Conservation (phyloP, 2,329 filamentous ascomycete genomes). For the Harringtonia lauricola region DNA sequence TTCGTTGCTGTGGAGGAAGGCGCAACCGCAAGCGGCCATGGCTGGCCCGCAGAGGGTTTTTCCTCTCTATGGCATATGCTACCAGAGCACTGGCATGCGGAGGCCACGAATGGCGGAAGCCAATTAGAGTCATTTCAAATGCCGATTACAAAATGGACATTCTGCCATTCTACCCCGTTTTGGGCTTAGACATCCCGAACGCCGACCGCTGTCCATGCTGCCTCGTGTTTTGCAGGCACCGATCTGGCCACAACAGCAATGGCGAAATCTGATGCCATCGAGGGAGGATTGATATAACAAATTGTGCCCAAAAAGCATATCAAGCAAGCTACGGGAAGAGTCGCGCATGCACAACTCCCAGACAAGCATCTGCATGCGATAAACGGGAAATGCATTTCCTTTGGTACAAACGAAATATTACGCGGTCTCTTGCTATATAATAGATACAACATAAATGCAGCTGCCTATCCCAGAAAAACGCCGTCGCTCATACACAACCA, state of each 20-base stretch:
- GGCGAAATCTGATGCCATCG: not conserved
- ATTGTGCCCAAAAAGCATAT: too few species aligned
- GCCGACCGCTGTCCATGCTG: not conserved
- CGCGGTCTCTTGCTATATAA: not conserved
- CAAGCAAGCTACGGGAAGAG: too few species aligned
- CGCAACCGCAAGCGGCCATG: too few species aligned
- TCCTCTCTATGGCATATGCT: too few species aligned
- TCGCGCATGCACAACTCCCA: too few species aligned
- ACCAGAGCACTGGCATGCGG: too few species aligned
- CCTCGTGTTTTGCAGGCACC: not conserved
- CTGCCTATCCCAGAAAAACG: not conserved
- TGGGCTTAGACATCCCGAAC: slow-evolving; percentile 1
- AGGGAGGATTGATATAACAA: too few species aligned
- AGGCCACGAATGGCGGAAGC: not conserved
- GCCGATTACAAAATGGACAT: slow-evolving; percentile 1
- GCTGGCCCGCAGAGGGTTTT: too few species aligned
- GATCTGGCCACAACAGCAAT: too few species aligned
- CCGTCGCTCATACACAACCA: not conserved
- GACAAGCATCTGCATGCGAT: too few species aligned
- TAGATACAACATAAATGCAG: not conserved
- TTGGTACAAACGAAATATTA: not conserved
- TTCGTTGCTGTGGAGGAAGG: too few species aligned
- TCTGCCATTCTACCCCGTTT: not conserved
- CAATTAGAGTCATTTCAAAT: slow-evolving; percentile 5
- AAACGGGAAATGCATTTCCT: not conserved